Base-by-base conservation (phyloP, 192 early-diverging fungal genomes). In the Radiomyces spectabilis region DNA sequence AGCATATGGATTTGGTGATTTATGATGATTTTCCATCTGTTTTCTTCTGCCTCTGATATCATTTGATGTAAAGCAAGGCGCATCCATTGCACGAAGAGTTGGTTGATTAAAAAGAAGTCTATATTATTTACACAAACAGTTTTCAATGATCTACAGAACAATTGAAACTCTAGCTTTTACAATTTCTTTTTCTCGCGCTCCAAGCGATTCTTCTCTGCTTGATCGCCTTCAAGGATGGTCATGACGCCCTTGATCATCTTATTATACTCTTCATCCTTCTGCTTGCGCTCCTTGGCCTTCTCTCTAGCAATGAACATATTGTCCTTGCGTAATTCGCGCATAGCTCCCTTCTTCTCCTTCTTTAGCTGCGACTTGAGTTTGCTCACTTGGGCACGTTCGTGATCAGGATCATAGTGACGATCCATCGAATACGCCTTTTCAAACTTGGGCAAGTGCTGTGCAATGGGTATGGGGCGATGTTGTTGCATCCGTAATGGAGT, bases 301-400 rank as follows among this genome's bases (percentile, higher is more conserved):
- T 89, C 81, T 16, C 80, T 69, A 13, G 88, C 85, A 29, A 98
- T 65, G 52, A 96, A 99, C 68, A 82, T 77, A 29, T 85, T 83
- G 66, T 99, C 97, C 65, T 95, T 92, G 29, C 95, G 87, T 56
- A 99, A 68, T 71, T 99, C 97, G 21, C 97, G 84, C 39, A 93
- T 80, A 19, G 94, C 94, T 13, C 95, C 93, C 65, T 97, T 92
- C 66, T 81, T 80, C 65, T 99, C 97, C 73, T 89, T 86, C 73
- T 91, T 94, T 69, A 89, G 78, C 71, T 93, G 86, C 7, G 79
- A 63, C 27, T 86, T 68, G 44, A 95, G 68, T 69, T 96, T 97
- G 46, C 81, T 71, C 24, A 69, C 57, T 67, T 91, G 79, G 48
- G 77, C 77, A 40, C 86, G 83, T 27, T 86, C 84, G 41, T 81